A percentile compares a stretch with the other conserved stretches of the same genome.
Conservation (phyloP, 768 basidiomycete species). For the Calocybe indica region DNA sequence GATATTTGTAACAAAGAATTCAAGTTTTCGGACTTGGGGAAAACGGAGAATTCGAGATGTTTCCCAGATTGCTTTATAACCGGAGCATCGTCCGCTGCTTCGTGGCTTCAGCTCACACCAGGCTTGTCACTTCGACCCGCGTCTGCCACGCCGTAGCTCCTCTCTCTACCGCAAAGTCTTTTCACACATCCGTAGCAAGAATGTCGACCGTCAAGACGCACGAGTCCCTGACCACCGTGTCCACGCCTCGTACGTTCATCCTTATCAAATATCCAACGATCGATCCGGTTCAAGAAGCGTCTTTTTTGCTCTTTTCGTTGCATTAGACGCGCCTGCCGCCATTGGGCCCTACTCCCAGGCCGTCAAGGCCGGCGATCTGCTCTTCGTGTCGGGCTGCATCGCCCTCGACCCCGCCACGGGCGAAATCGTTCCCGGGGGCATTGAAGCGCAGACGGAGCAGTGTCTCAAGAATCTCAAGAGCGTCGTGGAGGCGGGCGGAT, state of each 20-base stretch:
- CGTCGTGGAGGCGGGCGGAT: conserved; percentile 79
- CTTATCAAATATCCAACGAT: not conserved
- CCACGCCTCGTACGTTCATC: conserved; percentile 30
- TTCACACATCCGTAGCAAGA: conserved; percentile 8
- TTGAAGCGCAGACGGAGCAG: conserved; percentile 78
- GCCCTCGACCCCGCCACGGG: conserved; percentile 71
- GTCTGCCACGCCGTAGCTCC: not conserved
- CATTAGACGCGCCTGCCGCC: conserved; percentile 65
- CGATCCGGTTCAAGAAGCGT: not conserved
- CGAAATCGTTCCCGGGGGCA: conserved; percentile 65
- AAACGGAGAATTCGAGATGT: too few relatives aligned
- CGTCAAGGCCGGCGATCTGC: conserved; percentile 73
- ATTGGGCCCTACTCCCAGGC: conserved; percentile 89
- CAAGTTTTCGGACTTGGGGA: too few relatives aligned
- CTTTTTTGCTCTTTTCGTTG: not conserved
- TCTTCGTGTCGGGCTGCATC: conserved; percentile 90
- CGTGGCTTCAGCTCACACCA: not conserved
- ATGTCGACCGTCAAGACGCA: conserved; percentile 34
- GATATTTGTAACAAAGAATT: too few relatives aligned
- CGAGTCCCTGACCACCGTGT: conserved; percentile 32
- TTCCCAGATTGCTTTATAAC: conserved; percentile 7
- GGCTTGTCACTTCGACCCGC: not conserved
- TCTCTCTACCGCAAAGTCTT: conserved; percentile 2
- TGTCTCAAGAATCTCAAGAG: conserved; percentile 82
- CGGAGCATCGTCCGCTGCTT: conserved; percentile 5